These are phyloP conservation scores for Pseudozyma tsukubaensis DNA, from an alignment of 1,284 basidiomycete genomes.

Conservation along the genomic window DNA sequence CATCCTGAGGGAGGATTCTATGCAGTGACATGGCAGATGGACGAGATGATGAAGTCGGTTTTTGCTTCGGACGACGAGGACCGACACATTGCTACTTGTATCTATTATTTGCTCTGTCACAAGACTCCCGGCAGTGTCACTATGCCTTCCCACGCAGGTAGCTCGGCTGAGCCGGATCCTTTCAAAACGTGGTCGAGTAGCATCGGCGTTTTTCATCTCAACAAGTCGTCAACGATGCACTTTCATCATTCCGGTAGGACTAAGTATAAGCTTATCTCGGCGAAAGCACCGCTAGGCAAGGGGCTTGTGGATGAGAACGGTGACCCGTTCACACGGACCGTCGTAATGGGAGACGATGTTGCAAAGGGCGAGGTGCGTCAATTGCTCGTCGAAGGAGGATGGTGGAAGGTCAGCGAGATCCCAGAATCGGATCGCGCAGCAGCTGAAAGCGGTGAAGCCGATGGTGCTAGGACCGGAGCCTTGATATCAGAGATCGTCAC, in stretches of 20 bases:
- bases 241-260: conserved; percentile 49
- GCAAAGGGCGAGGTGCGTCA: conserved; percentile 49
- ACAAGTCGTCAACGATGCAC: conserved; percentile 54
- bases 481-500: conserved; percentile 56
- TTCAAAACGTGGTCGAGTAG: conserved; percentile 47
- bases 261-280: conserved; percentile 54
- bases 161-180: conserved; percentile 21
- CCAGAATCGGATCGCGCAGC: conserved; percentile 30
- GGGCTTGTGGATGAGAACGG: conserved; percentile 34
- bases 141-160: conserved; percentile 7
- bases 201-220: conserved; percentile 46
- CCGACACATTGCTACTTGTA: conserved; percentile 42
- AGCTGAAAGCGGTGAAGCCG: conserved; percentile 12
- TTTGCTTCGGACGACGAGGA: conserved; percentile 35
- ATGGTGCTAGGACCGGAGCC: conserved; percentile 26
- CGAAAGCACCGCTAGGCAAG: conserved; percentile 39
- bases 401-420: conserved; percentile 58
- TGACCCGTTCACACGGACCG: conserved; percentile 33
- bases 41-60: conserved; percentile 36
- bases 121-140: conserved; percentile 22
- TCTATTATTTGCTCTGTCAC: conserved; percentile 53
- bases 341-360: conserved; percentile 50
- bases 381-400: conserved; percentile 47
- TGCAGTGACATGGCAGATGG: conserved; percentile 36
- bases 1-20: conserved; percentile 55